These are phyloP conservation scores for Chaetomiaceae sp. DNA, from an alignment of 2,329 filamentous ascomycete species.

Conservation along the genomic window DNA sequence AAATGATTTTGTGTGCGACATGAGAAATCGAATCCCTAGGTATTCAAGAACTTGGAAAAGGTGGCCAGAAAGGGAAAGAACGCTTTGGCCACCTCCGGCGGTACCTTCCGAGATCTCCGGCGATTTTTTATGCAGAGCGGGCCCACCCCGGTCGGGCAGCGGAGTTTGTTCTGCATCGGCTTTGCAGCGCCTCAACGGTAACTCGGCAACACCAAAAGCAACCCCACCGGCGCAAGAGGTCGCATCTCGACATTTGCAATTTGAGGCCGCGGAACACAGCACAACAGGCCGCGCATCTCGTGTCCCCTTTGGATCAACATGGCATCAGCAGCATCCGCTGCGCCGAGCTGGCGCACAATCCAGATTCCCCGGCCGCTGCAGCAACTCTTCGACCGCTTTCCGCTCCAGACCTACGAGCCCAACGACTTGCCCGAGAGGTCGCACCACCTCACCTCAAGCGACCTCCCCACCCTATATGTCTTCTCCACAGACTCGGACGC, in stretches of 20 bases:
- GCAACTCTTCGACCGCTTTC: constrained; percentile 78
- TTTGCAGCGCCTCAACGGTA: neutral
- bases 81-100: constrained; percentile 7
- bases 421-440: constrained; percentile 69
- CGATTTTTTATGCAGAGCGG: constrained; percentile 10
- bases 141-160: constrained; percentile 7
- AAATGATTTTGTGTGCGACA: too few relatives aligned
- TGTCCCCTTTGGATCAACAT: neutral
- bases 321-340: constrained; percentile 20
- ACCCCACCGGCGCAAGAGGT: neutral
- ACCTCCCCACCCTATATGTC: constrained; percentile 62
- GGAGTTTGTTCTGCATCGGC: neutral
- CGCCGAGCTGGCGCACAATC: constrained; percentile 31
- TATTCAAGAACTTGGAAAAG: neutral
- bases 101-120: constrained; percentile 14
- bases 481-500: constrained; percentile 68
- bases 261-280: neutral
- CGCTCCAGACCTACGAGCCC: constrained; percentile 67
- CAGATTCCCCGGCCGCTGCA: constrained; percentile 70
- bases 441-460: constrained; percentile 32
- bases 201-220: neutral
- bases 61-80: neutral
- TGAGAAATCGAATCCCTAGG: too few relatives aligned
- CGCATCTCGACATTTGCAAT: neutral
- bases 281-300: neutral